Evolutionary conservation across 1,284 basidiomycete species (phyloP).

Genomic region (Peniophora sp.): DNA sequence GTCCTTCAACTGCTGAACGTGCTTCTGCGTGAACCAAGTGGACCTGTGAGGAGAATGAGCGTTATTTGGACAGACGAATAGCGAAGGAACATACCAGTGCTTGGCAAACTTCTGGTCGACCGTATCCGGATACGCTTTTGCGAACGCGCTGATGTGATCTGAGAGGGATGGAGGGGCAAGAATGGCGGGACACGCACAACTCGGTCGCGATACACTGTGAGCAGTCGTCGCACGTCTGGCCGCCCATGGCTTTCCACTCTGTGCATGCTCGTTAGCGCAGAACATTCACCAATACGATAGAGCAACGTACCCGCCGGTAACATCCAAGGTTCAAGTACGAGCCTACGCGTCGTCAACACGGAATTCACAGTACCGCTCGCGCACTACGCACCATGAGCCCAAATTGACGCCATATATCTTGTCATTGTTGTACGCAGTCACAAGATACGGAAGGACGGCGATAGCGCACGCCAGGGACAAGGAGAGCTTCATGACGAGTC

Average conservation of each 20-base stretch:
- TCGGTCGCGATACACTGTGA: conserved; percentile 50
- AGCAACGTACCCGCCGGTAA: conserved; percentile 41
- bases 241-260: conserved; percentile 66
- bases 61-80: neutral
- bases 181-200: conserved; percentile 32
- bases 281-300: neutral
- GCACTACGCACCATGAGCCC: conserved; percentile 43
- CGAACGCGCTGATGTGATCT: conserved; percentile 37
- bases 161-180: neutral
- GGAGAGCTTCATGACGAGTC: neutral
- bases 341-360: conserved; percentile 26
- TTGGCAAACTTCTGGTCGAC: conserved; percentile 51
- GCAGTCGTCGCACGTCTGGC: conserved; percentile 44
- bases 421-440: conserved; percentile 21
- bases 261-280: neutral
- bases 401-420: conserved; percentile 65
- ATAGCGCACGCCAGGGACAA: conserved; percentile 1
- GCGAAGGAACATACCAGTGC: conserved; percentile 45
- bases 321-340: conserved; percentile 64
- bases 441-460: conserved; percentile 14
- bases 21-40: conserved; percentile 62
- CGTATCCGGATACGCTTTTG: conserved; percentile 45
- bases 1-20: conserved; percentile 44
- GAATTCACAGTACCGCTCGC: conserved; percentile 1
- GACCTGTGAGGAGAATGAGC: conserved; percentile 31